Evolutionary conservation across 1,139 yeast species (phyloP).

Genomic region (Lodderomyces parapsilosis): DNA sequence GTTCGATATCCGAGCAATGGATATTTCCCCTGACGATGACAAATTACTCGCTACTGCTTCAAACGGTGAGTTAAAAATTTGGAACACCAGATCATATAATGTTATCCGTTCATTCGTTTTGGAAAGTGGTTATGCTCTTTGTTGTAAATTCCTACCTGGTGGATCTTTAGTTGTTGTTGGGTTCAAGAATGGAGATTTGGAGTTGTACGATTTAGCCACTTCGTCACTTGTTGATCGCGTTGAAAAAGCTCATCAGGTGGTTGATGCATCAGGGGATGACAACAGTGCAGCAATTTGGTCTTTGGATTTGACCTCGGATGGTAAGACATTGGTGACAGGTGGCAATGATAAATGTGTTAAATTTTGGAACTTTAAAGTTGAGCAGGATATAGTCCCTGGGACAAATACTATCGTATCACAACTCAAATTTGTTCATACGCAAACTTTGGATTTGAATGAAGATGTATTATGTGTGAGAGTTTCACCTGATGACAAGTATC

Average conservation of each 20-base stretch:
- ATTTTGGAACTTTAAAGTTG: slow-evolving; percentile 82
- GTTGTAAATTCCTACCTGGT: slow-evolving; percentile 86
- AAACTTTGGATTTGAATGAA: slow-evolving; percentile 81
- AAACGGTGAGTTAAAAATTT: slow-evolving; percentile 81
- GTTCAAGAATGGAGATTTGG: slow-evolving; percentile 82
- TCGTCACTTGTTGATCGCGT: slow-evolving; percentile 71
- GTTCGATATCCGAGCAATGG: slow-evolving; percentile 81
- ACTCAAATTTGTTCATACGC: slow-evolving; percentile 67
- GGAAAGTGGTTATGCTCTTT: slow-evolving; percentile 83
- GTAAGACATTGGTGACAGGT: slow-evolving; percentile 82
- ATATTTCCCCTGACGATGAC: slow-evolving; percentile 81
- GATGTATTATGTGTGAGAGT: slow-evolving; percentile 78
- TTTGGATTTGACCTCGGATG: slow-evolving; percentile 82
- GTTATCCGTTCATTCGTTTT: slow-evolving; percentile 74
- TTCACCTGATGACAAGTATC: slow-evolving; percentile 75
- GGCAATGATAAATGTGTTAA: slow-evolving; percentile 90
- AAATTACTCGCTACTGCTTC: slow-evolving; percentile 85
- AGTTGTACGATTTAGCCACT: slow-evolving; percentile 82
- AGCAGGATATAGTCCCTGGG: slow-evolving; percentile 68
- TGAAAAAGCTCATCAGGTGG: slow-evolving; percentile 63
- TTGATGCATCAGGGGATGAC: slow-evolving; percentile 19
- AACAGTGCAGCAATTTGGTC: slow-evolving; percentile 86
- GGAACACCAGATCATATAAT: slow-evolving; percentile 74
- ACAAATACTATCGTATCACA: slow-evolving; percentile 52
- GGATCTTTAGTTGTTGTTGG: slow-evolving; percentile 88